Base-by-base conservation (phyloP, 179 eudicot genomes). In the Beta macrorhiza region DNA sequence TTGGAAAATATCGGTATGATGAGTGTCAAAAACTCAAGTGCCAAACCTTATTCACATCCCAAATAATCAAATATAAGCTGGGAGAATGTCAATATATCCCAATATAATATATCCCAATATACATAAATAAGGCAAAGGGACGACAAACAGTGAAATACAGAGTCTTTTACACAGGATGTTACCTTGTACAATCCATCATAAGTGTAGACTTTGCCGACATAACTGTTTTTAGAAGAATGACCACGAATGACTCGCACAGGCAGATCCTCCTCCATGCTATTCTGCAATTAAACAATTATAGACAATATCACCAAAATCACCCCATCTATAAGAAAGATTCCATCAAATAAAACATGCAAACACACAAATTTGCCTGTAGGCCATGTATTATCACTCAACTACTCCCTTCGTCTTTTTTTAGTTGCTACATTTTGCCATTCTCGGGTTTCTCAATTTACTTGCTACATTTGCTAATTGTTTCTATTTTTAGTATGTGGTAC, bases 111-210 rank as follows among this genome's bases (percentile, higher is more conserved):
- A 7, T 42, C 70, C 71, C 47, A 12, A 13, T 51, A 44, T 42
- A 29, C 22, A 5, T 8, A 29, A 16, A 20, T 7, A 9, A 45
- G 7, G 47, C 69, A 37, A 65, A 44, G 14, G 37, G n/a, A 9
- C 49, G 56, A 78, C 1, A 65, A 17, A 67, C 63, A 53, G 55
- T 15, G 4, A 32, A n/a, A 56, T 71, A 67, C 68, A 45, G 11
- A 78, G 47, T 72, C 61, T 42, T 49, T 49, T 49, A 9, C 25
- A 37, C 29, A 67, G 70, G 49, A 47, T 53, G 8, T 44, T 88
- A 95, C 99, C 93, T 91, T 86, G 67, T 95, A 95, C 65, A 95
- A 81, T 74, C 99, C 99, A 91, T 95, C 99, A 78, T 95, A 95
- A 0, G 98, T 95, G 85, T 95, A 95, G 52, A 95, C 95, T 83